Conservation (phyloP, 371 early-diverging fungal species). For the Circinella umbellata region DNA sequence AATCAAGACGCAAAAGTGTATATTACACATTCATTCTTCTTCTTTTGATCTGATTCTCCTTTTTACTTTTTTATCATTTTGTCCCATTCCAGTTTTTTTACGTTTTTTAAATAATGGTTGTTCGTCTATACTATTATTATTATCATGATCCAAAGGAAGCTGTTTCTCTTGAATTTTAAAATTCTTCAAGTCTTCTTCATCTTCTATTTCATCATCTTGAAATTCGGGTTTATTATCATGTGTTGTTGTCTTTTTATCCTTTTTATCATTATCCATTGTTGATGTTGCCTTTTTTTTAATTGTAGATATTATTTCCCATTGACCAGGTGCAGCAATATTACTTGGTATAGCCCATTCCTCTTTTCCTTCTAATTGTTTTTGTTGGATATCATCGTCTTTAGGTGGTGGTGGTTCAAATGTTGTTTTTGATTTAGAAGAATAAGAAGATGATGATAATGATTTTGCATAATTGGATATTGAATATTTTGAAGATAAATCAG, state of each 20-base stretch:
- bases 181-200: slow-evolving; percentile 52
- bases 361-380: slow-evolving; percentile 28
- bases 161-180: slow-evolving; percentile 66
- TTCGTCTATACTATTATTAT: slow-evolving; percentile 18
- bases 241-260: slow-evolving; percentile 19
- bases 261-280: slow-evolving; percentile 16
- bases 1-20: no score
- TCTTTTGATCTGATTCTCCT: slow-evolving; percentile 4
- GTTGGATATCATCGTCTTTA: slow-evolving; percentile 15
- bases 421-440: slow-evolving; percentile 9
- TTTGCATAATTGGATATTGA: background rate
- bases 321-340: slow-evolving; percentile 38
- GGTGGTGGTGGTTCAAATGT: slow-evolving; percentile 22
- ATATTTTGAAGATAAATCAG: slow-evolving; percentile 2
- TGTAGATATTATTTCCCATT: slow-evolving; percentile 41
- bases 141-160: slow-evolving; percentile 30
- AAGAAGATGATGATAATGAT: background rate
- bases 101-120: slow-evolving; percentile 60
- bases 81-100: slow-evolving; percentile 35
- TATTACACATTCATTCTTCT: no score
- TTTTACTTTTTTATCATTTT: slow-evolving; percentile 21
- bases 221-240: slow-evolving; percentile 42
- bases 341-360: slow-evolving; percentile 45
- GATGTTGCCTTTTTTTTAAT: slow-evolving; percentile 9
- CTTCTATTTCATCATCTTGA: slow-evolving; percentile 52